A percentile compares a stretch with the other conserved stretches of the same genome.
These are phyloP conservation scores for Suhomyces guaymorum DNA, from an alignment of 1,139 yeast species.

Conservation along the genomic window DNA sequence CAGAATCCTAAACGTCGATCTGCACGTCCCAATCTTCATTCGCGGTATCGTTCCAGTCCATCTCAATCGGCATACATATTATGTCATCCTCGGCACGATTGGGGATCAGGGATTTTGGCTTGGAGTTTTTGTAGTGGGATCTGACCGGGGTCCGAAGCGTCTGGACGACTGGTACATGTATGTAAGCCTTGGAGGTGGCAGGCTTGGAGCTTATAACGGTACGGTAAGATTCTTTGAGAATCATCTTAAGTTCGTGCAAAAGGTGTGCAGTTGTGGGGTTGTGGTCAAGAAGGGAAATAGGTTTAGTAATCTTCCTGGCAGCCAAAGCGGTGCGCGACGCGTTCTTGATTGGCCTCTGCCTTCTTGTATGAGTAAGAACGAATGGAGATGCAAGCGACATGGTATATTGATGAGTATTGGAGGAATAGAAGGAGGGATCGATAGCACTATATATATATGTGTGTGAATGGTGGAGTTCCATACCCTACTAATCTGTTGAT, in stretches of 20 bases:
- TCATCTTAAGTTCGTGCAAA: conserved; percentile 4
- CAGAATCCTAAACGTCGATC: conserved; percentile 9
- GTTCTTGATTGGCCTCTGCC: not conserved
- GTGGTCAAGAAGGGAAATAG: not conserved
- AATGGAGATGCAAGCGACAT: conserved; percentile 9
- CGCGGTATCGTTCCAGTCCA: conserved; percentile 6
- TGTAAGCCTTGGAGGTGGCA: not conserved
- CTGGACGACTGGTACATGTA: not conserved
- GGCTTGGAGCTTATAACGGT: conserved; percentile 4
- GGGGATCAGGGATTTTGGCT: too few relatives aligned
- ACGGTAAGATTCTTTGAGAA: conserved; percentile 6
- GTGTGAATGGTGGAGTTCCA: not conserved
- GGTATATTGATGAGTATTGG: not conserved
- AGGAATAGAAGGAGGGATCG: not conserved
- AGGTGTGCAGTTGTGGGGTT: conserved; percentile 4
- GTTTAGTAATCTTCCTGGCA: not conserved
- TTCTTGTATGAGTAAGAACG: not conserved
- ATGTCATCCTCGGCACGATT: conserved; percentile 3
- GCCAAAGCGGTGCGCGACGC: not conserved
- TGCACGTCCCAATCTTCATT: conserved; percentile 9
- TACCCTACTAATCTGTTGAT: too few relatives aligned
- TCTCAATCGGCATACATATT: conserved; percentile 10
- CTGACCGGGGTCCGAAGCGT: too few relatives aligned
- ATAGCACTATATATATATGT: not conserved
- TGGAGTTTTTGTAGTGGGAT: too few relatives aligned